Evolutionary conservation across 805 yeast genomes (phyloP), one percentile per base, ranked within the genome.

Genomic region (Candida dajiaensis): DNA sequence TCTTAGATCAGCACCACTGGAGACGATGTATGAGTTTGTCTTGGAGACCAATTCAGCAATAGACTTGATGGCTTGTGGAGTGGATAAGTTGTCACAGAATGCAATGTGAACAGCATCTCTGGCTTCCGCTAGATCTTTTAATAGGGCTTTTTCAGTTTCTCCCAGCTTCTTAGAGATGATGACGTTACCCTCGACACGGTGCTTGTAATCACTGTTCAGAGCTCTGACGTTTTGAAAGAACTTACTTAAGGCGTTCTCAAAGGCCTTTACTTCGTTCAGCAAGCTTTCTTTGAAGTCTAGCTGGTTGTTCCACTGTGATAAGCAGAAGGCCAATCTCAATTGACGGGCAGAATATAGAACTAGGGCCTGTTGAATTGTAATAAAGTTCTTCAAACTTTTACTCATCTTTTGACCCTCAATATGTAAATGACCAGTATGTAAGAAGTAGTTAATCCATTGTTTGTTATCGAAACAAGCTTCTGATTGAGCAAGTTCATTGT

Each of bases 361-460:
- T 51, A 94, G 74, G 2, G 98, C 97, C 62, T 92, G 95, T 52
- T 85, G 86, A 56, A 94, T 89, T 11, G 98, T 89, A 61, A 94
- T 92, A 64, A 94, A 94, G 69, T 94, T 94, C 67, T 94, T 94
- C 61, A 94, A 74, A 39, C 95, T 84, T 69, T 94, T 94, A 41
- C 95, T 85, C 99, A 94, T 94, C 63, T 94, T 94, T 69, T 89
- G 97, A 19, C 99, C 99, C 67, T 94, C 97, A 56, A 94, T 94
- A 65, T 94, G 99, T 59, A 94, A 76, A 68, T 94, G 99, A 37
- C 99, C 99, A 38, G 95, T 89, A 66, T 94, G 99, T 66, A 94
- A 67, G 69, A 94, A 94, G 64, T 94, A 94, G 67, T 94, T 92
- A 46, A 94, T 88, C 99, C 99, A 94, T 69, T 94, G 99, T 42